Conservation (phyloP, 495 filamentous ascomycete species). For the Podospora appendiculata region DNA sequence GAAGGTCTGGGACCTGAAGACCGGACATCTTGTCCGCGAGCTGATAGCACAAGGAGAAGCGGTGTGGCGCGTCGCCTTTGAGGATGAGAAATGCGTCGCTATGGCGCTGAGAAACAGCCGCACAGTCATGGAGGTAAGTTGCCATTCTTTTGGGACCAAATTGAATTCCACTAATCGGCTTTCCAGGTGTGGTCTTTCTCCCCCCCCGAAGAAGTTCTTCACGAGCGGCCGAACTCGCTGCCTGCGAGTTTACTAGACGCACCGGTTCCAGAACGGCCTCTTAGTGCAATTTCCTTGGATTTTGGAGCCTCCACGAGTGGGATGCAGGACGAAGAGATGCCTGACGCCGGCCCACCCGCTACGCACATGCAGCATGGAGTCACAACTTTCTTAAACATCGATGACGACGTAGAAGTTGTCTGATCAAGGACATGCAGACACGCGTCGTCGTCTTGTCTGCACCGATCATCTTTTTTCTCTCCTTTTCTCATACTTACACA, state of each 20-base stretch:
- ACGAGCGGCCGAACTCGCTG: slow-evolving; percentile 31
- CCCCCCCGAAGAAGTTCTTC: slow-evolving; percentile 63
- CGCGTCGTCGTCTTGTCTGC: too few species aligned
- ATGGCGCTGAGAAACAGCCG: slow-evolving; percentile 76
- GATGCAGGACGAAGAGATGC: slow-evolving; percentile 37
- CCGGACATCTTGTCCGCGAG: slow-evolving; percentile 83
- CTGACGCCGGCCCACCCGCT: slow-evolving; percentile 38
- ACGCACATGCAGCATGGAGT: slow-evolving; percentile 24
- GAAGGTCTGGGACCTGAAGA: slow-evolving; percentile 94
- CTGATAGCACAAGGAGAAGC: slow-evolving; percentile 83
- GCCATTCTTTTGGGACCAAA: slow-evolving; percentile 4
- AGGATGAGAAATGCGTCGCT: slow-evolving; percentile 95
- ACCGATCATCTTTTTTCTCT: too few species aligned
- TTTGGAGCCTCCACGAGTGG: slow-evolving; percentile 16
- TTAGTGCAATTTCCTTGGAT: slow-evolving; percentile 31
- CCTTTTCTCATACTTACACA: too few species aligned
- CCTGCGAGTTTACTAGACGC: slow-evolving; percentile 26
- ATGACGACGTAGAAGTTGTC: too few species aligned
- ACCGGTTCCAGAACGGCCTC: slow-evolving; percentile 27
- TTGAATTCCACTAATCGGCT: slow-evolving; percentile 2
- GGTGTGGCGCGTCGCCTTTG: slow-evolving; percentile 96
- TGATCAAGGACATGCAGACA: too few species aligned
- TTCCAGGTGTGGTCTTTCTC: slow-evolving; percentile 84
- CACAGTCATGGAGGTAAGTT: slow-evolving; percentile 91
- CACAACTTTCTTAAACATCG: too few species aligned